Evolutionary conservation across 2,329 filamentous ascomycete genomes (phyloP), one percentile per base, ranked within the genome.

Genomic region (Fusarium udum): DNA sequence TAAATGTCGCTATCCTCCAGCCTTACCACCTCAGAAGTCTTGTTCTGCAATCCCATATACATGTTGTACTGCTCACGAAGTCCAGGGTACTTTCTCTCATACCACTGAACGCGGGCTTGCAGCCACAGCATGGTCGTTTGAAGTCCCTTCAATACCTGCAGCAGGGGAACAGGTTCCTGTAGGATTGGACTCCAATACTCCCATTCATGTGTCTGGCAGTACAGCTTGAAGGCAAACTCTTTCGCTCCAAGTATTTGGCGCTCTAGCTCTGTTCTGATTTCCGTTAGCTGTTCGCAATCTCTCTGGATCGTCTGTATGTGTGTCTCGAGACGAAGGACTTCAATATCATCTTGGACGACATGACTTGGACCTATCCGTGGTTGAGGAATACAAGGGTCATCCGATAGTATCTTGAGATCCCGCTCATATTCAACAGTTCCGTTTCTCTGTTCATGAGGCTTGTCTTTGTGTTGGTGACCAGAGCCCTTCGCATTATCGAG

Each of bases 81-180:
- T 4, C 15, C 32, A 28, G 37, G 34, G 20, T 24, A 1, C n/a
- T n/a, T n/a, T 32, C 16, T 59, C 39, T 68, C 63, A 40, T 71
- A 71, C 36, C 45, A 61, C 24, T 62, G 59, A 48, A 73, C 43
- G n/a, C 67, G 67, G 31, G 56, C 55, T 26, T 42, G 48, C 59
- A 64, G 45, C 40, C 51, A 43, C n/a, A 68, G 16, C 16, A 59
- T 34, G 15, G 46, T 22, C 13, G 24, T 51, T 32, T 49, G 42
- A 42, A 70, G 42, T n/a, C 45, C 60, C 42, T 40, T 24, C 18
- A 61, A n/a, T 16, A 42, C 34, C 14, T 48, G 16, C n/a, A 28
- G 8, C 14, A 39, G 22, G 31, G 39, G 53, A 37, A 36, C 18
- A 18, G 26, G 28, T 24, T 52, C 57, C 32, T 59, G 20, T 9